Base-by-base conservation (phyloP, 495 filamentous ascomycete species). In the Penicillium diatomitis region DNA sequence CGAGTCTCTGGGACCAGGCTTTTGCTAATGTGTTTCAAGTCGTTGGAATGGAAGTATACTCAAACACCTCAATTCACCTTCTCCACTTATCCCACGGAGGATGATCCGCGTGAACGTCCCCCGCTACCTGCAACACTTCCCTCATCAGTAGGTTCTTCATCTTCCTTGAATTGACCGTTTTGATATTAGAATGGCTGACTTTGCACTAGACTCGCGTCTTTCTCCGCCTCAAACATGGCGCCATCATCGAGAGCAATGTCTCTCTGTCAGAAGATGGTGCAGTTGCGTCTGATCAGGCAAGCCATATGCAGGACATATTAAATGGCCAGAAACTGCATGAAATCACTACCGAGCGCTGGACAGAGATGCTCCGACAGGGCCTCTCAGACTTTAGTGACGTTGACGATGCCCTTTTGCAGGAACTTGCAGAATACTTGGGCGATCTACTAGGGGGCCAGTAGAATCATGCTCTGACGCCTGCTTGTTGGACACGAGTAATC, bases 31-130 rank as follows among this genome's bases (percentile, higher is more conserved):
- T 20, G 6, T 5, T 32, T 29, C 12, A 40, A 87, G 80, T 88
- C 86, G 0, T 58, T 67, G 4, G 81, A 85, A 8, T 95, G 88
- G 87, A 83, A 85, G 54, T 94, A 83, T 62, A 76, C 74, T 3
- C 87, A 95, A 63, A 96, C 90, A 12, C 90, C 90, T 0, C 80
- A 84, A 56, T 95, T 96, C 61, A 85, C 78, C 28, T 84, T 95
- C 41, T 81, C 79, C 5, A 80, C 75, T 12, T 70, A 74, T 51
- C 56, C 65, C 3, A 77, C 69, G 8, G 71, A 76, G 38, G 75
- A 77, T 0, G 81, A 84, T 53, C 70, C 71, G 10, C 70, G 79
- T 8, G 69, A 70, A 41, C 65, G 79, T 41, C 73, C 77, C 9
- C 56, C 67, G 6, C 47, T 77, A 38, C 74, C 72, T 6, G 36